phyloP scores from a whole-genome alignment of 164 flowering plant species.

The Brasenia schreberi region DNA sequence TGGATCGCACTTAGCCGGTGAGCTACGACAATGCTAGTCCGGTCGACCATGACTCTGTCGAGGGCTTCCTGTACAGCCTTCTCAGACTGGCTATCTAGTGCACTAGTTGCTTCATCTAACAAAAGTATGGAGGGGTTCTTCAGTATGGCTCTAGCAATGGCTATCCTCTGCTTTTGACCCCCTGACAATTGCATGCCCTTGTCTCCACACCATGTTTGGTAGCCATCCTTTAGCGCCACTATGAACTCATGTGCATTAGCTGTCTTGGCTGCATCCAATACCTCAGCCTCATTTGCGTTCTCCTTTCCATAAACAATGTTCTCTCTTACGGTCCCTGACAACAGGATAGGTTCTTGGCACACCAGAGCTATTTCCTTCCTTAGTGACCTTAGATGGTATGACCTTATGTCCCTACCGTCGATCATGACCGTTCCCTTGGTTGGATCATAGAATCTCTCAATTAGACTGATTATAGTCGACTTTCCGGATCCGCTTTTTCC shows the following conservation, averaged over 20 bases:
- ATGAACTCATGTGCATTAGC: conserved; percentile 28
- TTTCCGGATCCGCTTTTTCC: conserved; percentile 28
- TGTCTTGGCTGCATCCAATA: conserved; percentile 17
- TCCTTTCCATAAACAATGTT: conserved; percentile 19
- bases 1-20: conserved; percentile 37
- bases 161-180: conserved; percentile 55
- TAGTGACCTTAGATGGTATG: conserved; percentile 12
- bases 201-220: conserved; percentile 42
- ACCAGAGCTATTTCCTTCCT: conserved; percentile 19
- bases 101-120: conserved; percentile 47
- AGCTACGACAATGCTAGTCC: conserved; percentile 36
- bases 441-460: conserved; percentile 27
- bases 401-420: conserved; percentile 18
- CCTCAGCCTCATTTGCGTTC: conserved; percentile 15
- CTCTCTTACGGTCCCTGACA: conserved; percentile 16
- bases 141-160: conserved; percentile 40
- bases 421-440: conserved; percentile 15
- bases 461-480: conserved; percentile 21
- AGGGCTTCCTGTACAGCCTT: conserved; percentile 38
- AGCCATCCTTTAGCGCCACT: conserved; percentile 25
- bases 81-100: conserved; percentile 38
- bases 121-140: conserved; percentile 36
- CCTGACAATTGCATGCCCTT: conserved; percentile 46
- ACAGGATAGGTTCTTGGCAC: conserved; percentile 27
- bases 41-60: conserved; percentile 36